Conservation (phyloP, 805 yeast genomes). For the Dipodascus albidus region DNA sequence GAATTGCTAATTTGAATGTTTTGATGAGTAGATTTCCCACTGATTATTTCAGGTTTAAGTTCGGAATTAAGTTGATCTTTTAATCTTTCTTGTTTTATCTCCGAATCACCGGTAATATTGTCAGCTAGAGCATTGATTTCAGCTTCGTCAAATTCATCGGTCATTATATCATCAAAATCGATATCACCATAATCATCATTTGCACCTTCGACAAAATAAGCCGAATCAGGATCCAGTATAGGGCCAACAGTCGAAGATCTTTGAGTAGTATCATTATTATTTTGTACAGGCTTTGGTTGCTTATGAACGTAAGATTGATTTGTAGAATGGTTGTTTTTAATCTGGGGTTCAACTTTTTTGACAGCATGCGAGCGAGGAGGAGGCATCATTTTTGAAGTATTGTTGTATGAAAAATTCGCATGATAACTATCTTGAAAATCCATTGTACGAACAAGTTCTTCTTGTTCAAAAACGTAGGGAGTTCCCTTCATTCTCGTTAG, state of each 20-base stretch:
- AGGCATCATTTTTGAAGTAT: background rate
- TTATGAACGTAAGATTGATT: too few species aligned
- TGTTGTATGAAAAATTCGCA: slow-evolving; percentile 1
- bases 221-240: slow-evolving; percentile 1
- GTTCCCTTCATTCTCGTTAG: slow-evolving; percentile 13
- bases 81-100: too few species aligned
- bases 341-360: slow-evolving; percentile 1
- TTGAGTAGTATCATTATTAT: background rate
- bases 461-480: slow-evolving; percentile 8
- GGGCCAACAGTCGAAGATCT: background rate
- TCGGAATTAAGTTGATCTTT: too few species aligned
- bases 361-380: background rate
- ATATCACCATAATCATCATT: background rate
- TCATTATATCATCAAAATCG: slow-evolving; percentile 4
- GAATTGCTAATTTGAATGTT: too few species aligned
- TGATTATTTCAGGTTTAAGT: too few species aligned
- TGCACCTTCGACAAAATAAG: background rate
- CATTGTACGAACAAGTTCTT: slow-evolving; percentile 10
- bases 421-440: slow-evolving; percentile 2
- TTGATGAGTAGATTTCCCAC: background rate
- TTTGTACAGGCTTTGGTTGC: too few species aligned
- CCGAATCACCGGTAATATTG: slow-evolving; percentile 4
- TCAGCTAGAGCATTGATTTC: slow-evolving; percentile 4
- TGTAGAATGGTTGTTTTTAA: background rate
- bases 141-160: slow-evolving; percentile 6